Conservation (phyloP, 108 stramenopile genomes). For the Fistulifera solaris region DNA sequence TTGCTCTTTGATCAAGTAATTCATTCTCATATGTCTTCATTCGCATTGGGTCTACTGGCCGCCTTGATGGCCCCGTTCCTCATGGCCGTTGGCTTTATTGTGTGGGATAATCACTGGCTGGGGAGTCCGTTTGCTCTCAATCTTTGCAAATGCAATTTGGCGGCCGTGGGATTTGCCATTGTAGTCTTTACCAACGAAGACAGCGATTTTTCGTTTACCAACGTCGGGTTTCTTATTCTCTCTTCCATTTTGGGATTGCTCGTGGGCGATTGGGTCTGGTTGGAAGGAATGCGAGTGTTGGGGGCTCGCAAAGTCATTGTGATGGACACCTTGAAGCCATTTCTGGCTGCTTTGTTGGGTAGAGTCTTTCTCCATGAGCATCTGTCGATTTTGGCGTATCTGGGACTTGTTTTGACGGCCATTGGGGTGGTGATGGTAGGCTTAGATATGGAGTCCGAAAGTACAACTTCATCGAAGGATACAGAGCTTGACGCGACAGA, state of each 20-base stretch:
- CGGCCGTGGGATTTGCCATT: conserved; percentile 50
- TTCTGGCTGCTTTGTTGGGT: conserved; percentile 74
- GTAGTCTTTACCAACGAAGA: conserved; percentile 11
- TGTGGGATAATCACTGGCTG: conserved; percentile 71
- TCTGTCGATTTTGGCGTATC: conserved; percentile 24
- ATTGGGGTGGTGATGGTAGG: conserved; percentile 54
- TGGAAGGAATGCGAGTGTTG: conserved; percentile 62
- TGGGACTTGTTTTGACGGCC: conserved; percentile 59
- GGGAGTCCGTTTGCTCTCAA: conserved; percentile 75
- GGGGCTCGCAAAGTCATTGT: conserved; percentile 78
- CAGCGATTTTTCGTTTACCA: background rate
- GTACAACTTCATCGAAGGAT: background rate
- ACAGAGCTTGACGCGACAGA: background rate
- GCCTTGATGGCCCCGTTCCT: conserved; percentile 53
- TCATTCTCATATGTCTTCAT: conserved; percentile 1
- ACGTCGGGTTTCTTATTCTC: conserved; percentile 50
- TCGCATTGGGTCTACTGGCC: conserved; percentile 29
- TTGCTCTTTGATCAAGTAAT: too few relatives aligned
- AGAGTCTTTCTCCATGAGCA: conserved; percentile 46
- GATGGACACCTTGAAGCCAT: conserved; percentile 77
- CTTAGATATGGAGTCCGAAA: conserved; percentile 30
- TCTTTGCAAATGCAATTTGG: conserved; percentile 76
- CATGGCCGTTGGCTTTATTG: conserved; percentile 63
- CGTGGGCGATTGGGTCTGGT: conserved; percentile 74
- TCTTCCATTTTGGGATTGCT: conserved; percentile 74